Conservation (phyloP, 164 flowering plant genomes). For the Macadamia tetraphylla region DNA sequence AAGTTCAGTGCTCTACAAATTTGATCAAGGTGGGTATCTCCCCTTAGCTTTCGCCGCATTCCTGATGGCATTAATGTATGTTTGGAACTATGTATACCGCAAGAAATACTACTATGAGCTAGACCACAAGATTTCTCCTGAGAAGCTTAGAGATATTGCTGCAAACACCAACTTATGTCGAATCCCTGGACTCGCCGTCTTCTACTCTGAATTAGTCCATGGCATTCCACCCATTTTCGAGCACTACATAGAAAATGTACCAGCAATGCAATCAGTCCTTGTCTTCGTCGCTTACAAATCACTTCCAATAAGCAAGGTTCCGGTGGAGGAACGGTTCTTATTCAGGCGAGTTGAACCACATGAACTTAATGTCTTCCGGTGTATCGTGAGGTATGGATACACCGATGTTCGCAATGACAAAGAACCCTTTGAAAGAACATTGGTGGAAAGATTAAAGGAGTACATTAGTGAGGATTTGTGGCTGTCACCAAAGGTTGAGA, state of each 20-base stretch:
- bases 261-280: conserved; percentile 56
- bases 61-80: conserved; percentile 47
- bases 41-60: conserved; percentile 16
- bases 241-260: conserved; percentile 57
- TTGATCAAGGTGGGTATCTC: too few relatives aligned
- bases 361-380: not conserved
- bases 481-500: conserved; percentile 3
- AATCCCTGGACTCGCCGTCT: too few relatives aligned
- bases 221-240: conserved; percentile 79
- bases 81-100: conserved; percentile 33
- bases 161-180: conserved; percentile 22
- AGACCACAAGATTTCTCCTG: too few relatives aligned
- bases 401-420: not conserved
- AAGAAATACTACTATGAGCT: conserved; percentile 28
- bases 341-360: not conserved
- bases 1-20: conserved; percentile 13
- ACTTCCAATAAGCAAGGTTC: conserved; percentile 35
- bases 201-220: conserved; percentile 73
- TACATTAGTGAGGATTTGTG: conserved; percentile 39
- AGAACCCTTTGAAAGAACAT: not conserved
- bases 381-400: not conserved
- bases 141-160: conserved; percentile 20
- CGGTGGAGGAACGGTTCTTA: not conserved
- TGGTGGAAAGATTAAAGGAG: conserved; percentile 8
- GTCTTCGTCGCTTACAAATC: conserved; percentile 14